These are phyloP conservation scores for Rhizopus arrhizus DNA, from an alignment of 371 early-diverging fungal species.

Conservation along the genomic window DNA sequence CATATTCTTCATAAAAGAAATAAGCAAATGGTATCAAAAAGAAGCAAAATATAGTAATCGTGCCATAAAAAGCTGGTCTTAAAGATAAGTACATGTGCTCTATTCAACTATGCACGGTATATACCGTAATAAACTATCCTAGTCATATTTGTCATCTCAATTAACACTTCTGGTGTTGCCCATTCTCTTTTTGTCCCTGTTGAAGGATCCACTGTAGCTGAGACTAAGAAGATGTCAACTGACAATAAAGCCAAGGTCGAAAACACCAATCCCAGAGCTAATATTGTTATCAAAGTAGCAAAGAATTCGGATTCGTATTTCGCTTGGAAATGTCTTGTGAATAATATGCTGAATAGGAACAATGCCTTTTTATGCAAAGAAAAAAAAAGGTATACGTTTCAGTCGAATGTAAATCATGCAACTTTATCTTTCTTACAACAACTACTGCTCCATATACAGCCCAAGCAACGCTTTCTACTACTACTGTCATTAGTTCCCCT, in stretches of 20 bases:
- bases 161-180: conserved; percentile 62
- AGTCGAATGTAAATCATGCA: conserved; percentile 28
- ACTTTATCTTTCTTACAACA: conserved; percentile 22
- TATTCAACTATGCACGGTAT: conserved; percentile 1
- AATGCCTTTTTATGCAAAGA: conserved; percentile 8
- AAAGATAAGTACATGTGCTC: neutral
- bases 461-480: conserved; percentile 43
- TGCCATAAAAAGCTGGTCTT: conserved; percentile 50
- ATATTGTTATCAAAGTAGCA: conserved; percentile 55
- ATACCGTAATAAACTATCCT: conserved; percentile 61
- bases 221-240: conserved; percentile 71
- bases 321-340: conserved; percentile 62
- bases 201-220: conserved; percentile 57
- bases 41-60: conserved; percentile 56
- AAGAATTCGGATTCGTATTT: conserved; percentile 59
- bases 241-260: conserved; percentile 62
- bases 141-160: conserved; percentile 46
- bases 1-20: conserved; percentile 69
- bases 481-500: conserved; percentile 5
- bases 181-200: conserved; percentile 66
- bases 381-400: no score
- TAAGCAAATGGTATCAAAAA: conserved; percentile 66
- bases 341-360: conserved; percentile 50
- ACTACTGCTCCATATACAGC: conserved; percentile 35
- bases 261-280: conserved; percentile 57